A percentile compares a stretch with the other conserved stretches of the same genome.
These are phyloP conservation scores for Eimeria necatrix DNA, from an alignment of 169 alveolate genomes.

Conservation along the genomic window DNA sequence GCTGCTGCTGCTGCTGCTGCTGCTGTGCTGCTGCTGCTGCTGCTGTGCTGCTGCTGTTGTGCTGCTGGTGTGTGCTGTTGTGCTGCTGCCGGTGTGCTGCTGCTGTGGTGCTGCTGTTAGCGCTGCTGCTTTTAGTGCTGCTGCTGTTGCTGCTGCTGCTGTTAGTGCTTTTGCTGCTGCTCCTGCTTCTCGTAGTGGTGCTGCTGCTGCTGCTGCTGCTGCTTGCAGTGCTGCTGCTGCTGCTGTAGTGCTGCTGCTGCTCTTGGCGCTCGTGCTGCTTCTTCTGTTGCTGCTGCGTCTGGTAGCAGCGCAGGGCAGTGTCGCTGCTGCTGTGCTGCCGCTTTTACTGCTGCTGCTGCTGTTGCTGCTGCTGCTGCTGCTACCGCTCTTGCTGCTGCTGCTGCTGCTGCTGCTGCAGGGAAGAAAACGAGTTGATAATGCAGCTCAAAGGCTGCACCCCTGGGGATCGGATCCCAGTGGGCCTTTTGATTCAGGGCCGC, in stretches of 20 bases:
- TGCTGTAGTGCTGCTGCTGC: not conserved
- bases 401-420: slow-evolving; percentile 83
- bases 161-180: not conserved
- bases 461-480: slow-evolving; percentile 97
- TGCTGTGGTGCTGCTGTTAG: not conserved
- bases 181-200: not conserved
- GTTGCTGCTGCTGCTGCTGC: not conserved
- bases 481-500: slow-evolving; percentile 94
- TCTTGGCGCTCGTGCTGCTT: not conserved
- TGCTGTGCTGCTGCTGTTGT: too few relatives aligned
- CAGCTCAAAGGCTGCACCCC: slow-evolving; percentile 96
- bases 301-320: too few relatives aligned
- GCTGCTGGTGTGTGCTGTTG: too few relatives aligned
- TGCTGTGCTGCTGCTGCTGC: too few relatives aligned
- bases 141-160: not conserved
- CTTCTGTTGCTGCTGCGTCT: not conserved
- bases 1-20: too few relatives aligned
- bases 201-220: too few relatives aligned
- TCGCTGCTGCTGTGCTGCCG: not conserved
- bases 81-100: not conserved
- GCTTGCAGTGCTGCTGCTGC: too few relatives aligned
- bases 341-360: not conserved
- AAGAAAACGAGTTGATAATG: slow-evolving; percentile 93
- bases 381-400: not conserved
- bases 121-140: not conserved